phyloP scores from a whole-genome alignment of 2,329 filamentous ascomycete species.

The Ceratocystis cacaofunesta region DNA sequence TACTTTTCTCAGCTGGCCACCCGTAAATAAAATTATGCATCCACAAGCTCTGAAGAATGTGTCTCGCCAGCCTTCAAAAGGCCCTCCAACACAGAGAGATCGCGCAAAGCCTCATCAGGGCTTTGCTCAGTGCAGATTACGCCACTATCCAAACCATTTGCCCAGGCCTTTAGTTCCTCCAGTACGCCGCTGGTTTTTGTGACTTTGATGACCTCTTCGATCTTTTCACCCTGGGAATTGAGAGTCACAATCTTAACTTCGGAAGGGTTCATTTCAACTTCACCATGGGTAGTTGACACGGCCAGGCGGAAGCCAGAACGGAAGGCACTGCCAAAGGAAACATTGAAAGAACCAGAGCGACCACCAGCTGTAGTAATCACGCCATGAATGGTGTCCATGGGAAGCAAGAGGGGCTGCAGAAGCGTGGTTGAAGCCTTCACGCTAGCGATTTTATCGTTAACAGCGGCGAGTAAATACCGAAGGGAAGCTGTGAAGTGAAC shows the following conservation, averaged over 20 bases:
- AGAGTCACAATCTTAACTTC: constrained; percentile 28
- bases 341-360: constrained; percentile 39
- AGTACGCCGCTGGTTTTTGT: constrained; percentile 35
- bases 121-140: constrained; percentile 35
- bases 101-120: constrained; percentile 43
- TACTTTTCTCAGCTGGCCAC: no score
- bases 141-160: constrained; percentile 34
- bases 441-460: constrained; percentile 29
- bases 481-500: constrained; percentile 56
- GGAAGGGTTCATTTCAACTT: constrained; percentile 34
- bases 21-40: not conserved
- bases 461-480: constrained; percentile 39
- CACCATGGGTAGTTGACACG: constrained; percentile 43
- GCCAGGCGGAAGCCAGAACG: constrained; percentile 36
- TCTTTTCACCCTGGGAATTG: constrained; percentile 24
- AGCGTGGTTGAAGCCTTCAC: constrained; percentile 42
- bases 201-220: constrained; percentile 16
- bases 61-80: constrained; percentile 17
- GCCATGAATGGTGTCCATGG: constrained; percentile 52
- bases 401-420: constrained; percentile 42
- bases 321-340: constrained; percentile 43
- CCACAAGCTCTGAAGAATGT: not conserved
- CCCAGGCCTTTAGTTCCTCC: constrained; percentile 48
- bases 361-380: constrained; percentile 40
- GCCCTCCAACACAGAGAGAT: constrained; percentile 42